Percentiles rank a stretch among this genome's conserved stretches.
phyloP scores from a whole-genome alignment of 1,139 yeast species.

The Candida sanyaensis region DNA sequence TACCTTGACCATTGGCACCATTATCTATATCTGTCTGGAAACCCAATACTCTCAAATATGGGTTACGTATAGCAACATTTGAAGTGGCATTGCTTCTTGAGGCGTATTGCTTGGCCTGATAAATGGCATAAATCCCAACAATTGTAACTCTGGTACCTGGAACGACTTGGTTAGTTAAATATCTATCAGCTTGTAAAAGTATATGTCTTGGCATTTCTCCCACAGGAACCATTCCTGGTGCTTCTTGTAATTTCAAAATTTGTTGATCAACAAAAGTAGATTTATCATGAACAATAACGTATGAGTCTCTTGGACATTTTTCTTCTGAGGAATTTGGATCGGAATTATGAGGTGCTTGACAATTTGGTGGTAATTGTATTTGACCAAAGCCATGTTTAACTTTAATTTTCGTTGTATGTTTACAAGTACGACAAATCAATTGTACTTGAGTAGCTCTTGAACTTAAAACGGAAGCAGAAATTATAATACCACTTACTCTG shows the following conservation, averaged over 20 bases:
- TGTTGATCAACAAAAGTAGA: constrained; percentile 94
- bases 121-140: constrained; percentile 90
- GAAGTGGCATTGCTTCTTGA: constrained; percentile 26
- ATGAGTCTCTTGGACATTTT: constrained; percentile 89
- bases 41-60: constrained; percentile 86
- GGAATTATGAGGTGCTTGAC: constrained; percentile 61
- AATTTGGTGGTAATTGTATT: constrained; percentile 71
- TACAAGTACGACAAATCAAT: constrained; percentile 85
- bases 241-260: constrained; percentile 86
- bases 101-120: constrained; percentile 60
- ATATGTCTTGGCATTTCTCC: constrained; percentile 99
- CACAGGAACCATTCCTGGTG: constrained; percentile 97
- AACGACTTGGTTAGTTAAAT: constrained; percentile 83
- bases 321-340: constrained; percentile 46
- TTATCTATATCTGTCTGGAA: constrained; percentile 81
- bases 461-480: constrained; percentile 84
- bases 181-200: constrained; percentile 83
- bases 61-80: constrained; percentile 85
- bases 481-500: constrained; percentile 89
- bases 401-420: constrained; percentile 69
- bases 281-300: constrained; percentile 89
- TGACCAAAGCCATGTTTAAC: constrained; percentile 81
- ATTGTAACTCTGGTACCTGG: constrained; percentile 96
- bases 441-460: constrained; percentile 88
- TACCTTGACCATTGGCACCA: constrained; percentile 60